phyloP scores from a whole-genome alignment of 768 basidiomycete species.

The Arthromyces matolae region DNA sequence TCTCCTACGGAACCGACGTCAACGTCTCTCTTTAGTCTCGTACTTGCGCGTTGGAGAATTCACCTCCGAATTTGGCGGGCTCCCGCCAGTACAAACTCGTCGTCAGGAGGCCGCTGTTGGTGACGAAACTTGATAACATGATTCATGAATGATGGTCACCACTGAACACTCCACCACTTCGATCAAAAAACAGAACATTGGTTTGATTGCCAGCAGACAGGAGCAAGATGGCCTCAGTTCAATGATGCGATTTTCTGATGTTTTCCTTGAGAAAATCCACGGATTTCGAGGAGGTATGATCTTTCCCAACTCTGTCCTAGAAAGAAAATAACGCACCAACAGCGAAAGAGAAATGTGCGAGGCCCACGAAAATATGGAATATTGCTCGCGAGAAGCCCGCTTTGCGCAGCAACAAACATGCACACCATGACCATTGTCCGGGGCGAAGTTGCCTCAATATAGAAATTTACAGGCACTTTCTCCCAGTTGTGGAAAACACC shows the following conservation, averaged over 20 bases:
- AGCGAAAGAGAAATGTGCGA: too few relatives aligned
- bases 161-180: slow-evolving; percentile 6
- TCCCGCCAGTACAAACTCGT: slow-evolving; percentile 6
- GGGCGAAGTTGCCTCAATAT: slow-evolving; percentile 9
- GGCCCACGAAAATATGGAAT: not conserved
- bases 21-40: not conserved
- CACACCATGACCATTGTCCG: not conserved
- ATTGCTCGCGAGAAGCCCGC: slow-evolving; percentile 2
- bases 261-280: not conserved
- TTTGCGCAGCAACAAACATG: not conserved
- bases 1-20: slow-evolving; percentile 7
- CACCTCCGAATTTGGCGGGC: slow-evolving; percentile 14
- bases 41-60: not conserved
- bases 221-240: not conserved
- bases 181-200: slow-evolving; percentile 7
- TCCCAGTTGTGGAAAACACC: slow-evolving; percentile 2
- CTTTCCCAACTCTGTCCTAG: slow-evolving; percentile 14
- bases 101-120: slow-evolving; percentile 6
- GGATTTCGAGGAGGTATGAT: not conserved
- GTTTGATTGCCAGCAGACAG: slow-evolving; percentile 14
- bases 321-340: too few relatives aligned
- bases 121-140: slow-evolving; percentile 13
- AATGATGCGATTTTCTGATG: not conserved
- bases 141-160: slow-evolving; percentile 13
- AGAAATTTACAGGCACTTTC: slow-evolving; percentile 3